Conservation (phyloP, 2,329 filamentous ascomycete species). For the Epicoccum sorghinum region DNA sequence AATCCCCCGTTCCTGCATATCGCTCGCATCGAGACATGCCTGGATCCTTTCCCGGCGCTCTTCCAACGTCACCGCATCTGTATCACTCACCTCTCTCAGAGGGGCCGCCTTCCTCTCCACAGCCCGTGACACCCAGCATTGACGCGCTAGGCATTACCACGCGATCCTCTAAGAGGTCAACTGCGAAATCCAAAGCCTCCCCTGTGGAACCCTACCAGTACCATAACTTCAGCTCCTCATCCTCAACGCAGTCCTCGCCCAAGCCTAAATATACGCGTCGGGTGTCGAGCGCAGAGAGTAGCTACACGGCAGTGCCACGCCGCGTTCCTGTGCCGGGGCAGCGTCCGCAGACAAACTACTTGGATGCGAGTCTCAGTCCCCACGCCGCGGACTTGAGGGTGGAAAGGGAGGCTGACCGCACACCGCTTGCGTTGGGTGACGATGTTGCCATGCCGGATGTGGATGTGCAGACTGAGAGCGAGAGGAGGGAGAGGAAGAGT, state of each 20-base stretch:
- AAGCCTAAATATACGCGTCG: conserved; percentile 39
- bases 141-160: conserved; percentile 16
- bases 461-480: conserved; percentile 23
- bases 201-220: conserved; percentile 45
- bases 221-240: conserved; percentile 36
- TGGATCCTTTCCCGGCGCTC: conserved; percentile 48
- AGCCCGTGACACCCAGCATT: conserved; percentile 22
- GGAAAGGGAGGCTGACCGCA: background rate
- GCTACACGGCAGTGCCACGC: conserved; percentile 40
- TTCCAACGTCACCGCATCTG: conserved; percentile 36
- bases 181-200: conserved; percentile 29
- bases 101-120: conserved; percentile 25
- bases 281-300: conserved; percentile 32
- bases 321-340: conserved; percentile 44
- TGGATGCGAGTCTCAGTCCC: conserved; percentile 28
- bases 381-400: conserved; percentile 15
- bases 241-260: conserved; percentile 30
- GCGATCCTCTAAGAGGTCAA: conserved; percentile 22
- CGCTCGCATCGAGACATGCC: conserved; percentile 41
- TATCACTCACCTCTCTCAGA: conserved; percentile 26
- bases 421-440: background rate
- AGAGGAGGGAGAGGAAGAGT: conserved; percentile 22
- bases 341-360: conserved; percentile 26
- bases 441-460: conserved; percentile 22
- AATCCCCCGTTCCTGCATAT: background rate